Evolutionary conservation across 345 rosid species (phyloP), one percentile per base, ranked within the genome.

Genomic region (Abelmoschus esculentus): DNA sequence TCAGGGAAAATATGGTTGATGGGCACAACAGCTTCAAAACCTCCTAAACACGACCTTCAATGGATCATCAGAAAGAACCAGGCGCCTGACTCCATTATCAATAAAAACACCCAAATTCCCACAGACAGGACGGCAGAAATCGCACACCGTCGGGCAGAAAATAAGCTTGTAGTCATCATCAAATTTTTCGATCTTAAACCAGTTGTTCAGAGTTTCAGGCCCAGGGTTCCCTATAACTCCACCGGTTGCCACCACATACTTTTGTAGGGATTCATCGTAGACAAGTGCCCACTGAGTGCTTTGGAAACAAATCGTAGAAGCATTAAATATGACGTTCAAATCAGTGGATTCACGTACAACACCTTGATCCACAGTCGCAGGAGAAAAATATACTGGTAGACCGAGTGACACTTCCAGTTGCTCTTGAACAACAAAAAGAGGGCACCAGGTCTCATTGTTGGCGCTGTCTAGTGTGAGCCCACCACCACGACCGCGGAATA

Each of bases 351-450:
- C 73, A 3, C 54, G 76, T 29, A 80, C 12, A 8, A 60, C 76
- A 0, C 85, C 79, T 3, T 42, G 67, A 17, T 61, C 63, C 15
- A 31, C 31, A 50, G 76, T 61, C 11, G 67, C 79, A 7, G 86
- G 83, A 0, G 72, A 56, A 60, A 83, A 74, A 49, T 67, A 74
- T 12, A 74, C 12, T 0, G 82, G 86, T 3, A 77, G 74, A 19
- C 86, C 86, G 3, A 32, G 4, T 13, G 74, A 61, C 14, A 72
- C 46, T 64, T 73, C 78, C 1, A 0, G 54, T 2, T 22, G 47
- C 17, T 71, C 83, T 67, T 80, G 85, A 60, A 77, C 74, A 4
- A 83, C 81, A 19, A 70, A 71, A 0, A 77, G 76, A 2, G 84
- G 83, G 67, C 80, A 36, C 40, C 6, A 80, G 53, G 74, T 70